Evolutionary conservation across 2,329 filamentous ascomycete genomes (phyloP).

Genomic region (Aspergillus hiratsukae): DNA sequence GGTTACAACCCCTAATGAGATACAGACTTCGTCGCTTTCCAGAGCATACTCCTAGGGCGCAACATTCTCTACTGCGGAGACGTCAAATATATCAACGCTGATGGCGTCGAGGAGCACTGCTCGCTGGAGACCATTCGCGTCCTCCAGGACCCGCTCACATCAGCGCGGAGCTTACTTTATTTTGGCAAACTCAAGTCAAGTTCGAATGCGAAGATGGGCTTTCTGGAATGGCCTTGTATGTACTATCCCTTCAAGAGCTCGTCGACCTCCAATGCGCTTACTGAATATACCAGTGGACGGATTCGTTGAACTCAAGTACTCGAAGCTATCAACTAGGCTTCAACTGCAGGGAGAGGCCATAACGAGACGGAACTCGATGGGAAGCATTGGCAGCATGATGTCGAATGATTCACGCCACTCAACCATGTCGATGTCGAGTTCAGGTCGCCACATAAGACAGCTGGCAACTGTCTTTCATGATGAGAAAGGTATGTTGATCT

Average conservation of each 20-base stretch:
- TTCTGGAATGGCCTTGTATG: not conserved
- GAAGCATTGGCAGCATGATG: not conserved
- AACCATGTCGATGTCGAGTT: not conserved
- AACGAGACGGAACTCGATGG: not conserved
- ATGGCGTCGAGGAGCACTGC: not conserved
- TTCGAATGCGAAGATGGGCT: not conserved
- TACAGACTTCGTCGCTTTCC: not conserved
- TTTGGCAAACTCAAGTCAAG: not conserved
- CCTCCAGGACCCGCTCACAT: not conserved
- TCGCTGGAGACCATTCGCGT: not conserved
- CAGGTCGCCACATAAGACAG: not conserved
- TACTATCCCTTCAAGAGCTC: not conserved
- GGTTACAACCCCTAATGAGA: not conserved
- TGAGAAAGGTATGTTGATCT: not conserved
- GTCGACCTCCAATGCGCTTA: not conserved
- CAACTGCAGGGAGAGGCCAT: not conserved
- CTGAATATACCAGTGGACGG: not conserved
- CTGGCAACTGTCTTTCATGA: not conserved
- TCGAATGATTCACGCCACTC: not conserved
- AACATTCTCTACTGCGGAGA: not conserved
- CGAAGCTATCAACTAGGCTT: not conserved
- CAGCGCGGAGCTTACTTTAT: not conserved
- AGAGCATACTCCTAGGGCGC: not conserved
- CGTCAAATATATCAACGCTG: not conserved
- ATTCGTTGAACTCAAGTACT: not conserved